A percentile compares a stretch with the other conserved stretches of the same genome.
Conservation (phyloP, 257 asterid genomes). For the Eucommia ulmoides region DNA sequence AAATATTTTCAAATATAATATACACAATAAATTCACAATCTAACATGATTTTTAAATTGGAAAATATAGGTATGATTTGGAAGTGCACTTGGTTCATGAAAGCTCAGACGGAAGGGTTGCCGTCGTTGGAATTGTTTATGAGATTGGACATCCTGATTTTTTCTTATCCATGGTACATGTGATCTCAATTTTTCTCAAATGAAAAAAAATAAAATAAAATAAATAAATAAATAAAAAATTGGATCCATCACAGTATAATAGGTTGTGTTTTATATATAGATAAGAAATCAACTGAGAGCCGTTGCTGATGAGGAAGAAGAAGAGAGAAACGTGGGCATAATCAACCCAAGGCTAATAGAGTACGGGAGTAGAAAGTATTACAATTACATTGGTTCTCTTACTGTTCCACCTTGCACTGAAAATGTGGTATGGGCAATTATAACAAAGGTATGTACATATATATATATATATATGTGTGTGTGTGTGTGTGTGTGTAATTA, state of each 20-base stretch:
- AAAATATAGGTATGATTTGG: constrained; percentile 44
- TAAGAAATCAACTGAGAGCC: constrained; percentile 18
- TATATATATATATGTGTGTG: too few species aligned
- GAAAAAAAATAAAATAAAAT: too few species aligned
- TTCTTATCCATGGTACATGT: constrained; percentile 58
- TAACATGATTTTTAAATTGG: background rate
- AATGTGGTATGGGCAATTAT: constrained; percentile 68
- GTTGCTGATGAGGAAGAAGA: constrained; percentile 16
- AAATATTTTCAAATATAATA: background rate
- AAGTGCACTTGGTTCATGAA: constrained; percentile 58
- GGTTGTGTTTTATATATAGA: background rate
- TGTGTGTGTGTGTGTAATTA: background rate
- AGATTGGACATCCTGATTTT: constrained; percentile 45
- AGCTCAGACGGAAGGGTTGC: constrained; percentile 25
- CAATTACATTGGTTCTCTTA: constrained; percentile 62
- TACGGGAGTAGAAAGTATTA: constrained; percentile 17
- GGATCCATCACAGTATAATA: background rate
- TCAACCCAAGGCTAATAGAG: constrained; percentile 33
- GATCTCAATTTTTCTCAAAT: background rate
- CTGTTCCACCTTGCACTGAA: constrained; percentile 65
- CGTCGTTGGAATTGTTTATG: constrained; percentile 44
- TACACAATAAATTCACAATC: background rate
- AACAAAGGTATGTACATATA: constrained; percentile 22
- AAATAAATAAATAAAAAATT: background rate
- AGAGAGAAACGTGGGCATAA: constrained; percentile 13